Evolutionary conservation across 2,329 filamentous ascomycete species (phyloP), one percentile per base, ranked within the genome.

Genomic region (Colletotrichum sansevieriae): DNA sequence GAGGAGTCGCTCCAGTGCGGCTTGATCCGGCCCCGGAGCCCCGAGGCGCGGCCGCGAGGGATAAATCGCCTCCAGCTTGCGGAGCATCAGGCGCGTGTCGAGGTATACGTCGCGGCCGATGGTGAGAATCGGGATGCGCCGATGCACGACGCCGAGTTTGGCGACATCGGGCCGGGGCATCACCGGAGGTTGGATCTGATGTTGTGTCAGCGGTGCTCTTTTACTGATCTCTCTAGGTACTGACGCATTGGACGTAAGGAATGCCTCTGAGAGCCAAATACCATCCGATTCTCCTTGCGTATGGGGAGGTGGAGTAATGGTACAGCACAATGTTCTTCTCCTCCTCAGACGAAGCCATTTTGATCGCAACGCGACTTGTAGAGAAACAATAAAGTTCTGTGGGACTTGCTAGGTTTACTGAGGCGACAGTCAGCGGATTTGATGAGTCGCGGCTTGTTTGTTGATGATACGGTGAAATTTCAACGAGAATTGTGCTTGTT

Each of bases 101-200:
- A 88, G 81, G 80, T 92, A 93, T 49, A 94, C 80, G 74, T 92
- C 87, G 6, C 86, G 83, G 15, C 90, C 91, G 72, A 93, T 88
- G 22, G 88, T 80, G 58, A 93, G 78, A 58, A 93, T 75, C 1
- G 91, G 91, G 65, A 93, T 92, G 65, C 91, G 90, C 4, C 91
- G 86, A 78, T 94, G 91, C 7, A 82, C 80, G 63, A 93, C 83
- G 29, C 89, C 90, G 13, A 94, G 83, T 1, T 81, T 80, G 18
- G 81, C 78, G 13, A 93, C 75, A 75, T 92, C 90, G 1, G 90
- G 90, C 29, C 91, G 88, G 7, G 91, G 91, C 75, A 93, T 82
- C 39, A 86, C 84, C 3, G 83, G 80, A 0, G 91, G 90, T 88
- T 93, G 91, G 57, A 89, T 78, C 90, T 91, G 69, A 25, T 33